Percentiles rank a stretch among this genome's conserved stretches.
These are phyloP conservation scores for Lepraria neglecta DNA, from an alignment of 495 filamentous ascomycete species.

Conservation along the genomic window DNA sequence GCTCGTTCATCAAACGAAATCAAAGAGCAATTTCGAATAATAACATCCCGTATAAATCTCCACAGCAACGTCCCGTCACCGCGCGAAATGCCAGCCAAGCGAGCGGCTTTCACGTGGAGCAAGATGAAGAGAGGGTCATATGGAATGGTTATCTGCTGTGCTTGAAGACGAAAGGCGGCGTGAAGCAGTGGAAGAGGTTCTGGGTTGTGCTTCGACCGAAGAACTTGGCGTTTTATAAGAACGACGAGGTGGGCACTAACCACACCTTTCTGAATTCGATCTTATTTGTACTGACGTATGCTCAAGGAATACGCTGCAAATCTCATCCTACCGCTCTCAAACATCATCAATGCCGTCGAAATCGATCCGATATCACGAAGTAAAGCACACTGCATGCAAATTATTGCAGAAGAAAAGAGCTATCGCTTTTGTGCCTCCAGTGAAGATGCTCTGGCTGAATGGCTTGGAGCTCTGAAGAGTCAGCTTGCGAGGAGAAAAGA, in stretches of 20 bases:
- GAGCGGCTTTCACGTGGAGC: slow-evolving; percentile 53
- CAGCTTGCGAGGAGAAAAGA: slow-evolving; percentile 64
- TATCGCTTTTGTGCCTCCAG: slow-evolving; percentile 78
- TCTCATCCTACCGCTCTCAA: slow-evolving; percentile 71
- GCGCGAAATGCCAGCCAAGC: slow-evolving; percentile 52
- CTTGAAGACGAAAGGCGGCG: slow-evolving; percentile 75
- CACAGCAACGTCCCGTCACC: slow-evolving; percentile 23
- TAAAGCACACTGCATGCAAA: slow-evolving; percentile 80
- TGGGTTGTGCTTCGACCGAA: slow-evolving; percentile 90
- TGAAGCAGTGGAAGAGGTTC: slow-evolving; percentile 88
- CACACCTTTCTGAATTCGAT: background rate
- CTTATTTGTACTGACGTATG: background rate
- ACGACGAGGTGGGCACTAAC: slow-evolving; percentile 53
- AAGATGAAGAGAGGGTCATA: slow-evolving; percentile 61
- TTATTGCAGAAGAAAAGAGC: slow-evolving; percentile 90
- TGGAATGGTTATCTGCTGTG: slow-evolving; percentile 89
- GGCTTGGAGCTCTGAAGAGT: slow-evolving; percentile 86
- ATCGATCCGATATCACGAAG: slow-evolving; percentile 80
- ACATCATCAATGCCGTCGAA: slow-evolving; percentile 86
- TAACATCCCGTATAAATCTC: slow-evolving; percentile 17
- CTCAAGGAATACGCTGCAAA: slow-evolving; percentile 74
- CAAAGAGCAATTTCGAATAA: slow-evolving; percentile 8
- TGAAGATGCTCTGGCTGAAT: slow-evolving; percentile 77
- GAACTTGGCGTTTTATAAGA: slow-evolving; percentile 86
- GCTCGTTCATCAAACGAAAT: slow-evolving; percentile 15